Evolutionary conservation across 306 rosid genomes (phyloP), one percentile per base, ranked within the genome.

Genomic region (Dryas drummondii): DNA sequence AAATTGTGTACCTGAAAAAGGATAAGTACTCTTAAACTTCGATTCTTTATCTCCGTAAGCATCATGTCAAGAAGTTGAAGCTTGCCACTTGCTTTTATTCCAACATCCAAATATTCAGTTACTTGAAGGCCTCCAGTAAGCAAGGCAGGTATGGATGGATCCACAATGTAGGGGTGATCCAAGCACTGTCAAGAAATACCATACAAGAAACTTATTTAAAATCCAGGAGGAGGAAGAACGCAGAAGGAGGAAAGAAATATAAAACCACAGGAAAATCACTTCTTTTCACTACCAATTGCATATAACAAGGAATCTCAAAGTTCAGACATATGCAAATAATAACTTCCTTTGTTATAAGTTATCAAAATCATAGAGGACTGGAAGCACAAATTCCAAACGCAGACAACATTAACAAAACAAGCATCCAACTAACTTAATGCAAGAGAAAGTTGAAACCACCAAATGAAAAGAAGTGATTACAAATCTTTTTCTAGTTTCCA

Each of bases 1-100:
- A 54, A 76, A 60, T 48, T 40, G 8, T 9, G 58, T 87, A 91
- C 98, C 97, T 91, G 94, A 75, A 86, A 90, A 78, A 94, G 92
- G 74, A 94, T 58, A 6, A 94, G 86, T 42, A 65, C 93, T 80
- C 97, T 84, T 53, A 86, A 78, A 63, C 85, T 85, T 74, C 60
- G 84, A 53, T 86, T 84, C 70, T 76, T 87, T 75, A 92, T 83
- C 85, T 92, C 96, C 78, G 10, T 70, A 70, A 94, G 96, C 97
- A 94, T 87, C 82, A 81, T 78, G 82, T 90, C 97, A 77, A 94
- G 99, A 82, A 91, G 86, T 78, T 82, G 96, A 78, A 94, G 86
- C 89, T 94, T 94, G 69, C 96, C 97, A 68, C 97, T 87, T 78
- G 96, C 92, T 86, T 90, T 83, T 80, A 89, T 79, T 65, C 83